Base-by-base conservation (phyloP, 441 rosid genomes). In the Populus hybrid region DNA sequence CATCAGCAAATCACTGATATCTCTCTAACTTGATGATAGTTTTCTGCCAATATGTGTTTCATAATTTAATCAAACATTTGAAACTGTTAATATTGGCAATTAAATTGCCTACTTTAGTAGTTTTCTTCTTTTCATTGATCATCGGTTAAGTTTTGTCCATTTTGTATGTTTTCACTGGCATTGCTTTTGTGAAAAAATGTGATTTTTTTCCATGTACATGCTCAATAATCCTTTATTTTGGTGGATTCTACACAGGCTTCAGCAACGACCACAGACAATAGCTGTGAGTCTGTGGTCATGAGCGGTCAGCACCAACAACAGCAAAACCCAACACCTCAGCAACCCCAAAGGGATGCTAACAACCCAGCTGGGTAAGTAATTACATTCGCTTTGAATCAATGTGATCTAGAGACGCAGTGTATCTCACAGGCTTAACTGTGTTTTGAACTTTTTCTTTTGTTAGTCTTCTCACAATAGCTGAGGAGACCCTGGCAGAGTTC, bases 401-500 rank as follows among this genome's bases (percentile, higher is more conserved):
- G 69, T 14, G 26, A 8, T 69, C 23, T 36, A 10, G 36, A 36
- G 73, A 78, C 35, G 4, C 32, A 30, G 3, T 67, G 76, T 61
- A 67, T 36, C 76, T 12, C 20, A 57, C 46, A 68, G 69, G 10
- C 38, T 76, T 70, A 2, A 76, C 73, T 67, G 70, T n/a, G 67
- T 77, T 5, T n/a, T 80, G 14, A 72, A 74, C 46, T n/a, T 64
- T 73, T 30, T 21, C 20, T 65, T 32, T 54, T 76, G 34, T 21
- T 67, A 95, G 99, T 77, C 97, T 94, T 83, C 94, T 95, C 65
- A 86, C 98, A 1, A 89, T 95, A 66, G 98, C 99, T 61, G 95
- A 95, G 93, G 97, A 92, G 92, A 90, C 97, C 90, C 86, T 95
- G 86, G 93, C 99, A 88, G 99, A 95, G 95, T 95, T 95, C 96